phyloP scores from a whole-genome alignment of 2,329 filamentous ascomycete genomes.

The Neonectria coccinea region DNA sequence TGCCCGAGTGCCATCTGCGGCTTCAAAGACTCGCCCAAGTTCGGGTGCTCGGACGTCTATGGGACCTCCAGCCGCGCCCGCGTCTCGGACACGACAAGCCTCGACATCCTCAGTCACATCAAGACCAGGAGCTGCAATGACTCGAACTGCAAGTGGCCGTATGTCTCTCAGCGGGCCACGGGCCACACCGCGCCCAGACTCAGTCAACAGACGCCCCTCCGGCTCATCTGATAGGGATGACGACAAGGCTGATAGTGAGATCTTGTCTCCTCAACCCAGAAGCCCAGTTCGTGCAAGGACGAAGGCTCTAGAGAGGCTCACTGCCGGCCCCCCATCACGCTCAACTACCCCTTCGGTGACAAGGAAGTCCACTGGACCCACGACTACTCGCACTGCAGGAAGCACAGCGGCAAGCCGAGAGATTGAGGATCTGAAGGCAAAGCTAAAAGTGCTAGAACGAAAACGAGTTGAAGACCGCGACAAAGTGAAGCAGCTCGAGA shows the following conservation, averaged over 20 bases:
- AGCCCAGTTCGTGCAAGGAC: constrained; percentile 65
- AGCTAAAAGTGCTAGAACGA: constrained; percentile 87
- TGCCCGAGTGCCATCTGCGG: constrained; percentile 57
- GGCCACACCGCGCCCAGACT: constrained; percentile 51
- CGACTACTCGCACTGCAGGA: constrained; percentile 52
- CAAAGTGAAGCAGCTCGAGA: constrained; percentile 82
- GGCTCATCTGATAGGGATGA: constrained; percentile 53
- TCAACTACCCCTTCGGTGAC: constrained; percentile 49
- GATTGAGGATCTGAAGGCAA: constrained; percentile 89
- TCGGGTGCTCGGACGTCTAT: constrained; percentile 72
- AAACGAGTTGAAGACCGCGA: constrained; percentile 89
- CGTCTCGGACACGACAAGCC: constrained; percentile 57
- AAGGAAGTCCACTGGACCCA: constrained; percentile 46
- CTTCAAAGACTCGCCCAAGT: constrained; percentile 66
- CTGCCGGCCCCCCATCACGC: constrained; percentile 51
- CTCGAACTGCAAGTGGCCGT: constrained; percentile 57
- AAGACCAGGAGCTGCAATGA: constrained; percentile 47
- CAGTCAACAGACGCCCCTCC: constrained; percentile 58
- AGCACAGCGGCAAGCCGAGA: constrained; percentile 70
- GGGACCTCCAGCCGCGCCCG: constrained; percentile 70
- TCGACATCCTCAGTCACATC: constrained; percentile 57
- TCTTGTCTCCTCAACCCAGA: constrained; percentile 60
- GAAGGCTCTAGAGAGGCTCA: constrained; percentile 64
- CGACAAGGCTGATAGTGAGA: constrained; percentile 63
- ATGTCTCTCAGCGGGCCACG: constrained; percentile 54